phyloP scores from a whole-genome alignment of 208 protist genomes.

The Leishmania gerbilli region DNA sequence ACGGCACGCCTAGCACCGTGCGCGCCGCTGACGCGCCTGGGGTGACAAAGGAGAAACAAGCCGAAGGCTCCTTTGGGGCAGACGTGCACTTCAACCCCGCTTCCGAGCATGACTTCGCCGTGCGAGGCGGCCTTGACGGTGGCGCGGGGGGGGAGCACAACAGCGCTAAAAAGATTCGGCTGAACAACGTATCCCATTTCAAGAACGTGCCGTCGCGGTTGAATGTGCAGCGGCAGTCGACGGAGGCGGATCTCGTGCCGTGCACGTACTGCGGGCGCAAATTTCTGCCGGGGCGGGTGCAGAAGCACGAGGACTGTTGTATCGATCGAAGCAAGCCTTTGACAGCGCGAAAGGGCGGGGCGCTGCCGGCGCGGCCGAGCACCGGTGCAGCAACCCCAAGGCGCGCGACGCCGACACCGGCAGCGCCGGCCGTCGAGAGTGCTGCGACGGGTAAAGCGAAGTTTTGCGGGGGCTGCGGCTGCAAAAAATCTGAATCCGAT shows the following conservation, averaged over 20 bases:
- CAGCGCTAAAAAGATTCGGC: slow-evolving; percentile 44
- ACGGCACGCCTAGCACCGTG: neutral
- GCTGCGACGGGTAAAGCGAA: slow-evolving; percentile 9
- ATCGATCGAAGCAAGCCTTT: slow-evolving; percentile 62
- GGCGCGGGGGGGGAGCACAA: neutral
- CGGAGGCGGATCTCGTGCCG: slow-evolving; percentile 36
- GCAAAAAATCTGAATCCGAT: slow-evolving; percentile 22
- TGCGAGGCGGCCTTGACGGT: neutral
- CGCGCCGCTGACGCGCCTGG: neutral
- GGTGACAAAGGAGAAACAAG: neutral
- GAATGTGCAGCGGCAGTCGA: slow-evolving; percentile 37
- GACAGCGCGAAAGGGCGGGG: slow-evolving; percentile 8
- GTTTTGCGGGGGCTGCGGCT: slow-evolving; percentile 78
- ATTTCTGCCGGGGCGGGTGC: slow-evolving; percentile 73
- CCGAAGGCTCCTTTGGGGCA: neutral
- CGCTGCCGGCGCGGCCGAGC: neutral
- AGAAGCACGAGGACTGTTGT: slow-evolving; percentile 85
- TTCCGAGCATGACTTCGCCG: neutral
- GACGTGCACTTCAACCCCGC: neutral
- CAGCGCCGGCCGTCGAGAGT: neutral
- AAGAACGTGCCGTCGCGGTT: slow-evolving; percentile 78
- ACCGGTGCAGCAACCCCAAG: slow-evolving; percentile 8
- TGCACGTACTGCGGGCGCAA: slow-evolving; percentile 77
- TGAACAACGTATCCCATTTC: slow-evolving; percentile 85
- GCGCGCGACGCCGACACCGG: slow-evolving; percentile 6